Evolutionary conservation across 306 rosid species (phyloP).

Genomic region (Begonia loranthoides): DNA sequence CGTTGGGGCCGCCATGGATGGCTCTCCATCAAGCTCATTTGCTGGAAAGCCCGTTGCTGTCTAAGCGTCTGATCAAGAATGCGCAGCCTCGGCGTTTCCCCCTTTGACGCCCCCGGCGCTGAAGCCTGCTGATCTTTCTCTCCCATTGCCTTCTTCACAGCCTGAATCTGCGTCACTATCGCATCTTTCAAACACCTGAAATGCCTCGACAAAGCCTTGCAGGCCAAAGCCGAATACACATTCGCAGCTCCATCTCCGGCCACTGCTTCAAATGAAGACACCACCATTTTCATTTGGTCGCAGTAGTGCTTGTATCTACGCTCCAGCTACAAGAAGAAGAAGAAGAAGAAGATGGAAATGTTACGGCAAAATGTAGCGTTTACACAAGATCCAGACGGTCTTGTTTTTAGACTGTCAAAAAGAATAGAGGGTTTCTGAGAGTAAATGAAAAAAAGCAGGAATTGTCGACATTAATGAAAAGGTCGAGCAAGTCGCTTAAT

Average conservation of each 20-base stretch:
- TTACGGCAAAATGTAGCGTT: neutral
- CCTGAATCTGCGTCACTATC: constrained; percentile 45
- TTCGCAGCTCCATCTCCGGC: constrained; percentile 67
- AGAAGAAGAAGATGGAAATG: constrained; percentile 1
- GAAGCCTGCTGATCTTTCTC: constrained; percentile 44
- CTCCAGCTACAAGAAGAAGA: constrained; percentile 39
- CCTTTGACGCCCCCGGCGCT: constrained; percentile 64
- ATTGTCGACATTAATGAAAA: constrained; percentile 37
- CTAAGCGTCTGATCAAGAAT: constrained; percentile 64
- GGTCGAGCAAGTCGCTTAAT: constrained; percentile 8
- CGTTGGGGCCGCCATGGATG: constrained; percentile 99
- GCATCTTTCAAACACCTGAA: constrained; percentile 75
- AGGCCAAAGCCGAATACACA: constrained; percentile 76
- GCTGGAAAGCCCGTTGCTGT: constrained; percentile 82
- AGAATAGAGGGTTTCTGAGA: neutral
- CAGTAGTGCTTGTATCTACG: constrained; percentile 85
- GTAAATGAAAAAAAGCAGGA: constrained; percentile 7
- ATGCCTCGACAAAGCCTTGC: constrained; percentile 88
- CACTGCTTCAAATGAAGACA: constrained; percentile 58
- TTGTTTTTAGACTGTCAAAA: too few relatives aligned
- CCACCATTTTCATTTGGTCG: constrained; percentile 80
- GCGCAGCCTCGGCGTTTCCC: constrained; percentile 82
- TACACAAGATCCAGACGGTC: neutral
- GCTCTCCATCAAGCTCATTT: constrained; percentile 75
- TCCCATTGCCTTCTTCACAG: constrained; percentile 58